Conservation (phyloP, 441 rosid genomes). For the Adansonia rubrostipa region DNA sequence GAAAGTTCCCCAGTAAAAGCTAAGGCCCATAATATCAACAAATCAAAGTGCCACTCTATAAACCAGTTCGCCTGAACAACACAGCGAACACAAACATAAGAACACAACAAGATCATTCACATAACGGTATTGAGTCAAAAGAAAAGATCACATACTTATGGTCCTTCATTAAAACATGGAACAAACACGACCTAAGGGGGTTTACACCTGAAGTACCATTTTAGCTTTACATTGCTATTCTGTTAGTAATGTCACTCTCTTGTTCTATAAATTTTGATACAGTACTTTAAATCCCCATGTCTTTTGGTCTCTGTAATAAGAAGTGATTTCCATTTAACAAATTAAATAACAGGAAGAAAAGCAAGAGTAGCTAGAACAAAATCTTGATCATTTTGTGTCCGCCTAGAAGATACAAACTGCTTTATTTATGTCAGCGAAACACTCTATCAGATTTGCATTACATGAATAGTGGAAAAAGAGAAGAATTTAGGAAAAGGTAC, state of each 20-base stretch:
- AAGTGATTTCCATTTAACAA: neutral
- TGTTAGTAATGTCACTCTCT: neutral
- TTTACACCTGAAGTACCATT: neutral
- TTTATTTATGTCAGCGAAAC: neutral
- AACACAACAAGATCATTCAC: constrained; percentile 9
- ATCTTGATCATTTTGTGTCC: neutral
- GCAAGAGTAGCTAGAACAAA: neutral
- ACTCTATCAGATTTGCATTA: neutral
- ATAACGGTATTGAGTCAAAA: neutral
- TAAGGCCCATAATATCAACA: constrained; percentile 79
- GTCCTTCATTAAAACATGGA: neutral
- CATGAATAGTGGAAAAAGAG: neutral
- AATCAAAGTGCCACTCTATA: constrained; percentile 77
- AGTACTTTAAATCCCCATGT: neutral
- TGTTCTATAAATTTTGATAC: neutral
- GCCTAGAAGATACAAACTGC: neutral
- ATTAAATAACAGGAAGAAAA: neutral
- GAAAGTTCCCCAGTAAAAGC: constrained; percentile 60
- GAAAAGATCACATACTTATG: neutral
- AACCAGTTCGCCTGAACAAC: constrained; percentile 65
- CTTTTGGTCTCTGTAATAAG: neutral
- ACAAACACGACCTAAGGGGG: neutral
- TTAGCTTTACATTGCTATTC: neutral
- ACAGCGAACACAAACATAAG: neutral
- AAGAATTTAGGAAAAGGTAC: too few relatives aligned